Percentiles rank a stretch among this genome's conserved stretches.
Evolutionary conservation across 2,329 filamentous ascomycete species (phyloP).

Genomic region (Cladorrhinum sp.): DNA sequence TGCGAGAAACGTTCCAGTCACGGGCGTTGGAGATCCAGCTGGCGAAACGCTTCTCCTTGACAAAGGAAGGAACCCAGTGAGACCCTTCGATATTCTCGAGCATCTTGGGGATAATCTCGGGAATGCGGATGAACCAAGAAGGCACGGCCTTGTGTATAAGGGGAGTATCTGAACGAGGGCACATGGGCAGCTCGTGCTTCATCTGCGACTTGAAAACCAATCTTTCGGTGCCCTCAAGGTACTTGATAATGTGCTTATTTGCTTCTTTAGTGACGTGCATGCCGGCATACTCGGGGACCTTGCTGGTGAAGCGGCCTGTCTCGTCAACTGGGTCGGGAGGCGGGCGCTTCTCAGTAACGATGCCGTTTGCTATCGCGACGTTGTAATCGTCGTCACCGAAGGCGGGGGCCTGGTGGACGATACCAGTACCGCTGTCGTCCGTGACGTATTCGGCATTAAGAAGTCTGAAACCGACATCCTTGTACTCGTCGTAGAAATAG

Average conservation of each 20-base stretch:
- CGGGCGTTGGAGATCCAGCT: conserved; percentile 89
- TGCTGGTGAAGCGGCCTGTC: conserved; percentile 71
- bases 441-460: conserved; percentile 84
- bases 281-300: conserved; percentile 77
- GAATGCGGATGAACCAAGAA: conserved; percentile 91
- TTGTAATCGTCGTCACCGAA: conserved; percentile 97
- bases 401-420: conserved; percentile 90
- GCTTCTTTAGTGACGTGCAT: conserved; percentile 81
- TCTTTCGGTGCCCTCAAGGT: conserved; percentile 73
- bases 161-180: conserved; percentile 90
- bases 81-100: conserved; percentile 85
- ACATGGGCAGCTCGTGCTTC: conserved; percentile 90
- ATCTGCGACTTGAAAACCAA: conserved; percentile 83
- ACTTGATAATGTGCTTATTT: conserved; percentile 85
- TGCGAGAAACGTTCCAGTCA: conserved; percentile 94
- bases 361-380: conserved; percentile 70
- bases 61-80: conserved; percentile 86
- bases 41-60: conserved; percentile 87
- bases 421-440: conserved; percentile 83
- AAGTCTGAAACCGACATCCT: conserved; percentile 78
- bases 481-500: conserved; percentile 87
- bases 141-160: conserved; percentile 90
- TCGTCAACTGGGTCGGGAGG: conserved; percentile 94
- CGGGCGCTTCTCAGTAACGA: conserved; percentile 71
- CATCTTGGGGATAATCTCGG: conserved; percentile 80